phyloP scores from a whole-genome alignment of 768 basidiomycete genomes.

The Rhodotorula taiwanensis region DNA sequence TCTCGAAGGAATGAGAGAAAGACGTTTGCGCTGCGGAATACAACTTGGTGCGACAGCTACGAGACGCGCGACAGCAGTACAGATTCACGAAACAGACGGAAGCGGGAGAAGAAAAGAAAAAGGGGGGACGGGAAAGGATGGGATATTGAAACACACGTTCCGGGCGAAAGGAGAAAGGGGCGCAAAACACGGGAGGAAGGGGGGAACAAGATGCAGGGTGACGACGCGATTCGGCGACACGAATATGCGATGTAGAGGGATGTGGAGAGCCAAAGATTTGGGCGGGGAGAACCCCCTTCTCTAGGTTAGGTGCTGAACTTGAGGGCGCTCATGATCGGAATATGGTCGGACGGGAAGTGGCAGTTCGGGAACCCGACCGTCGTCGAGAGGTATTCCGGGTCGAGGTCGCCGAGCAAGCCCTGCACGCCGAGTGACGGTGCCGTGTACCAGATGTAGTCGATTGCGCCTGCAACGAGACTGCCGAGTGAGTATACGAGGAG shows the following conservation, averaged over 20 bases:
- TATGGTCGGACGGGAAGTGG: conserved; percentile 70
- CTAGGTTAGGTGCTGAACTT: conserved; percentile 21
- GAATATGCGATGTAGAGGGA: not conserved
- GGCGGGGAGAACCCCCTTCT: too few species aligned
- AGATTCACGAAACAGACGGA: not conserved
- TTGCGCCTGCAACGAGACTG: conserved; percentile 58
- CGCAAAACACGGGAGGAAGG: not conserved
- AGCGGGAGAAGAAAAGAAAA: not conserved
- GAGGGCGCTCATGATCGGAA: conserved; percentile 37
- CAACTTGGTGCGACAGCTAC: too few species aligned
- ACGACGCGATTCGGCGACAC: too few species aligned
- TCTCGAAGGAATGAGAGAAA: too few species aligned
- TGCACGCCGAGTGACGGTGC: conserved; percentile 65
- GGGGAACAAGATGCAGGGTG: too few species aligned
- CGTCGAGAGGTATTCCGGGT: conserved; percentile 73
- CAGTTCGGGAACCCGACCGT: conserved; percentile 94
- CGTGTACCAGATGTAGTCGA: conserved; percentile 94
- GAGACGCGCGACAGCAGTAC: not conserved
- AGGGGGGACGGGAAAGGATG: not conserved
- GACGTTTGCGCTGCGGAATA: too few species aligned
- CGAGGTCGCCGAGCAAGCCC: conserved; percentile 80
- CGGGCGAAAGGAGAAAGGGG: not conserved
- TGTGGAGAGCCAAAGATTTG: too few species aligned
- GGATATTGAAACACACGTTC: not conserved
- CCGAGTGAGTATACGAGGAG: too few species aligned